Evolutionary conservation across 108 stramenopile species (phyloP).

Genomic region (Nitzschia sp.): DNA sequence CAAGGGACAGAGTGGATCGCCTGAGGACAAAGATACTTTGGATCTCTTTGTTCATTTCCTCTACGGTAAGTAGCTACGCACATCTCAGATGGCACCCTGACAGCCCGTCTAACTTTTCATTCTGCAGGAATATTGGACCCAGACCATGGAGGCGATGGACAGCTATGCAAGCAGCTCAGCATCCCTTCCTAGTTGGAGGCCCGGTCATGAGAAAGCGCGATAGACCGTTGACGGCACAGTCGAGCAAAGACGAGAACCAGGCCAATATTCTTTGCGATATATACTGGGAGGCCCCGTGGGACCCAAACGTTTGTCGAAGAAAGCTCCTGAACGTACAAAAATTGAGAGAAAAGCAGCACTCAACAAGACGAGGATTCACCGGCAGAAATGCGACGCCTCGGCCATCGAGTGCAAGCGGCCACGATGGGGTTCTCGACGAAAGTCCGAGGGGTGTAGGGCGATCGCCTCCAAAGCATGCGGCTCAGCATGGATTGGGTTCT

Average conservation of each 20-base stretch:
- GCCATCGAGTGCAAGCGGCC: neutral
- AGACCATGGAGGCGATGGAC: conserved; percentile 88
- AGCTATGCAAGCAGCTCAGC: conserved; percentile 69
- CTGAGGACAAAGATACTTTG: conserved; percentile 60
- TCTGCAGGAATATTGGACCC: conserved; percentile 69
- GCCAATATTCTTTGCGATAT: conserved; percentile 58
- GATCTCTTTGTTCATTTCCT: conserved; percentile 80
- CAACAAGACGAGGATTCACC: conserved; percentile 21
- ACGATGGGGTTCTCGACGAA: neutral
- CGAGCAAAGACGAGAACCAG: conserved; percentile 29
- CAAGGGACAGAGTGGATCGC: conserved; percentile 52
- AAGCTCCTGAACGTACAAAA: conserved; percentile 63
- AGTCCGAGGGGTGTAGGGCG: neutral
- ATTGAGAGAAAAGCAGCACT: conserved; percentile 64
- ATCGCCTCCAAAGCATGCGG: neutral
- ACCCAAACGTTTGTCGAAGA: conserved; percentile 69
- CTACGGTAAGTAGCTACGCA: conserved; percentile 28
- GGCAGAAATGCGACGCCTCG: neutral
- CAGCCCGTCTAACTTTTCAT: neutral
- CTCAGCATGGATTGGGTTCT: conserved; percentile 2
- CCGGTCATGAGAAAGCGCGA: neutral
- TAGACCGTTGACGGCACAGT: neutral
- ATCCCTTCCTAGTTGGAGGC: conserved; percentile 75
- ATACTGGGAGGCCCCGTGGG: conserved; percentile 80
- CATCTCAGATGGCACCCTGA: neutral